Base-by-base conservation (phyloP, 2,329 filamentous ascomycete genomes). In the Calonectria leucothoes region DNA sequence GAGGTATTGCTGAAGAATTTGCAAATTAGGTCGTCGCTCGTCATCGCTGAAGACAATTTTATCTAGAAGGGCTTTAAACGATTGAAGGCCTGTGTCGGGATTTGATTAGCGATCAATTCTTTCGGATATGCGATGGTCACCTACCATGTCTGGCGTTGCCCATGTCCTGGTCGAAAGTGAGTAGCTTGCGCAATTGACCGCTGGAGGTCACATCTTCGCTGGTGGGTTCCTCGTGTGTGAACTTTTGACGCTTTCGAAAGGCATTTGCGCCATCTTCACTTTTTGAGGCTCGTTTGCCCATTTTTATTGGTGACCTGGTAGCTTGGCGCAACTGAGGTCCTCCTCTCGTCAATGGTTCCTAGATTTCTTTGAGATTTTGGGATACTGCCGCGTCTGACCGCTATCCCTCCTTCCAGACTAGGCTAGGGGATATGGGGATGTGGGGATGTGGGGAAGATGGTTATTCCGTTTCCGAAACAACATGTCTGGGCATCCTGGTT, bases 31-130 rank as follows among this genome's bases (percentile, higher is more conserved):
- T 70, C 68, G 75, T 61, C 80, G 80, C 84, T 86, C 84, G 74
- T 82, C 83, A 70, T 88, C 84, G 75, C 89, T 85, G 74, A 87
- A 85, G 71, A 89, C 84, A 75, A 95, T 89, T 48, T 89, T 86
- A 80, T 96, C 94, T 74, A 96, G 91, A 55, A 96, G 91, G 10
- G 87, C 84, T 81, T 95, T 95, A 85, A 95, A 91, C 0, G 92
- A 92, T 78, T 92, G 90, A 14, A 95, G 88, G 25, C 91, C 92
- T 93, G 63, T 2, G 45, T 0, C 14, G 51, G 42, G 52, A 64
- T 72, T 14, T 45, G 55, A 14, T 72, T 70, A 70, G 65, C 7
- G n/a, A 15, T 14, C 6, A 17, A n/a, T 2, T 35, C 51, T 29
- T 35, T 20, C 51, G 11, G 48, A 8, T 27, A 8, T 57, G 59